Conservation (phyloP, 306 rosid species). For the Canavalia gladiata region DNA sequence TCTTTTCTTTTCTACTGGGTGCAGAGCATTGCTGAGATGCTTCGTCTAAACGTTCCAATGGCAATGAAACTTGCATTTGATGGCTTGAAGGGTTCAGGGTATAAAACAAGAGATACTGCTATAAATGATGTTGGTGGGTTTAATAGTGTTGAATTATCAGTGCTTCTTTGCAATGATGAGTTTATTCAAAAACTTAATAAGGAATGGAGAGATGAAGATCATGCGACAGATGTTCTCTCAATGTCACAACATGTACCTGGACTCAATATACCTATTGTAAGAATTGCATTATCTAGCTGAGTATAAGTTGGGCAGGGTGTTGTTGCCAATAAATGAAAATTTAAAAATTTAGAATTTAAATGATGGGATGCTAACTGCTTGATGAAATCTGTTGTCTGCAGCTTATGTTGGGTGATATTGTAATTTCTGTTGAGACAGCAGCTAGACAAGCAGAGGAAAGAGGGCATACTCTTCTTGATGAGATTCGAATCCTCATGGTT, state of each 20-base stretch:
- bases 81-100: slow-evolving; percentile 67
- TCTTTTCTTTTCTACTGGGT: slow-evolving; percentile 41
- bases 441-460: slow-evolving; percentile 94
- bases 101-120: slow-evolving; percentile 74
- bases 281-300: slow-evolving; percentile 46
- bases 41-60: slow-evolving; percentile 76
- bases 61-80: slow-evolving; percentile 83
- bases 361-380: slow-evolving; percentile 23
- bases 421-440: slow-evolving; percentile 91
- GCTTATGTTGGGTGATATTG: slow-evolving; percentile 93
- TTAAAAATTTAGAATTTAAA: neutral
- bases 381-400: slow-evolving; percentile 56
- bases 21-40: slow-evolving; percentile 84
- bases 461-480: slow-evolving; percentile 86
- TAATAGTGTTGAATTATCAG: slow-evolving; percentile 77
- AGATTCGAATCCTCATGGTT: slow-evolving; percentile 88
- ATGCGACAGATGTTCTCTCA: slow-evolving; percentile 85
- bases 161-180: slow-evolving; percentile 83
- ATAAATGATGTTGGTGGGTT: slow-evolving; percentile 77
- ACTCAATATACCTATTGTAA: slow-evolving; percentile 81
- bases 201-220: slow-evolving; percentile 97
- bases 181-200: slow-evolving; percentile 83
- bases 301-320: slow-evolving; percentile 29
- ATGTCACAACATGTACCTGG: slow-evolving; percentile 84
- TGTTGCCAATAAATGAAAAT: slow-evolving; percentile 3